Conservation (phyloP, 129 eudicot species). For the Chrysanthemum lavandulifolium region DNA sequence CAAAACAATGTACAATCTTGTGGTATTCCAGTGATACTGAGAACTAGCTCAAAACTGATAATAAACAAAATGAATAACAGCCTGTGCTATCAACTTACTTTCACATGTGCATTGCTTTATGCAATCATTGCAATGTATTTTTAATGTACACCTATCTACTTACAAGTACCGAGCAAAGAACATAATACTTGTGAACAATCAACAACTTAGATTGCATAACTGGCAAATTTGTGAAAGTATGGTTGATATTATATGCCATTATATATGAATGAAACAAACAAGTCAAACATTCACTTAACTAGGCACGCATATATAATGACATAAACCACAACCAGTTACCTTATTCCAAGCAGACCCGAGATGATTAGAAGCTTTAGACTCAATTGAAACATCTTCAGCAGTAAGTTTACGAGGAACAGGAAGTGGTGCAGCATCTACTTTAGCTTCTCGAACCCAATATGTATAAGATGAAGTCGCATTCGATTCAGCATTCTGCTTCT, state of each 20-base stretch:
- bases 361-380: constrained; percentile 48
- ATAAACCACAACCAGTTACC: constrained; percentile 28
- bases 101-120: no score
- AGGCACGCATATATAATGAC: background rate
- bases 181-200: no score
- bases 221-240: no score
- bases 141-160: no score
- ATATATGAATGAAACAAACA: background rate
- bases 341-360: constrained; percentile 99
- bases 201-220: no score
- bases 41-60: no score
- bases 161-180: no score
- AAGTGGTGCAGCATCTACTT: constrained; percentile 80
- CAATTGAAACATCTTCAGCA: constrained; percentile 39
- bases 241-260: background rate
- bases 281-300: background rate
- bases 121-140: no score
- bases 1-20: no score
- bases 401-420: constrained; percentile 82
- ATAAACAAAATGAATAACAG: no score
- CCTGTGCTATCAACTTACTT: no score
- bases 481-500: constrained; percentile 43
- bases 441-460: constrained; percentile 75
- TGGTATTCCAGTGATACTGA: no score
- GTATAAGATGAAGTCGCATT: constrained; percentile 57